Conservation (phyloP, 1,284 basidiomycete species). For the Rhodotorula sp. region DNA sequence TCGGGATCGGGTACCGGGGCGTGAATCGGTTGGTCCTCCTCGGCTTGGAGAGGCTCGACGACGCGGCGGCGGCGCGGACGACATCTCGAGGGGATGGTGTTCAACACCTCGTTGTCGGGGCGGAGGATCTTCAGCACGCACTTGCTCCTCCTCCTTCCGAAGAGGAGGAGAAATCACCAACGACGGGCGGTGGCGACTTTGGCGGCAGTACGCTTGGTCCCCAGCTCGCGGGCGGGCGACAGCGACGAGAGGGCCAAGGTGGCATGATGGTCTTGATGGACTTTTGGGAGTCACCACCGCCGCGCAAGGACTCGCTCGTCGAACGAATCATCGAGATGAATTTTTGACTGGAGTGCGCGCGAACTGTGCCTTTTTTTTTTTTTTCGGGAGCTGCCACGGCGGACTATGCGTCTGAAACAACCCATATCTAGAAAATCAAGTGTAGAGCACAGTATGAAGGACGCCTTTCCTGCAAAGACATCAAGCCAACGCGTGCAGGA, state of each 20-base stretch:
- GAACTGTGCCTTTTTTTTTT: too few species aligned
- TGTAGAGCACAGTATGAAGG: too few species aligned
- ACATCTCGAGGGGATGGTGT: too few species aligned
- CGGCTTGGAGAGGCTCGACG: background rate
- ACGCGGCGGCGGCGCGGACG: background rate
- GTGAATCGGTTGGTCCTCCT: conserved; percentile 19
- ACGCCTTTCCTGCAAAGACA: too few species aligned
- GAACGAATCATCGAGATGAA: conserved; percentile 8
- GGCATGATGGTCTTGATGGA: conserved; percentile 18
- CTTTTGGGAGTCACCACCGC: conserved; percentile 9
- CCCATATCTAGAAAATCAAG: too few species aligned
- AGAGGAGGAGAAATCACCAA: too few species aligned
- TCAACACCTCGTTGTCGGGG: too few species aligned
- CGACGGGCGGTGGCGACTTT: background rate
- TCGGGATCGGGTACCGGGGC: conserved; percentile 9
- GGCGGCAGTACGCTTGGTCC: background rate
- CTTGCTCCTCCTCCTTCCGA: conserved; percentile 3
- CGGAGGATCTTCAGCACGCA: background rate
- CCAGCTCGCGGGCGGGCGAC: background rate
- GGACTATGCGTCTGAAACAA: too few species aligned
- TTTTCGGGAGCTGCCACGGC: background rate
- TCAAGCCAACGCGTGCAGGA: too few species aligned
- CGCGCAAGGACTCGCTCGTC: background rate
- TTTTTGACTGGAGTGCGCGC: background rate
- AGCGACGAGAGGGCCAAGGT: background rate